These are phyloP conservation scores for Alopecurus myosuroides DNA, from an alignment of 176 grass and related monocot genomes.

Conservation along the genomic window DNA sequence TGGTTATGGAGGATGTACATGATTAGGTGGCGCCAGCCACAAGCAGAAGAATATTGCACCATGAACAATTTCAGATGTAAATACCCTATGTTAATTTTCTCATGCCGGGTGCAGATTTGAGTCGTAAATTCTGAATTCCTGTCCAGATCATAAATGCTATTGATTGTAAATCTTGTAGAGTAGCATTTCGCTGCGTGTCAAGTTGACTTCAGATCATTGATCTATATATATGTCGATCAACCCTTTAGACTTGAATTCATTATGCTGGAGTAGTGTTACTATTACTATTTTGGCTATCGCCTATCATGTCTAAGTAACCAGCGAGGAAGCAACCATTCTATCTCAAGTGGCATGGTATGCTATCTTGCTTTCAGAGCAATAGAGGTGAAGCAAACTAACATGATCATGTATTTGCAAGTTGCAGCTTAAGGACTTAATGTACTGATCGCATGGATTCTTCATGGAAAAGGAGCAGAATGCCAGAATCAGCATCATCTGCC, in stretches of 20 bases:
- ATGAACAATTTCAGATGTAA: slow-evolving; percentile 24
- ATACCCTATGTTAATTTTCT: slow-evolving; percentile 17
- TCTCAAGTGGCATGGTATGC: neutral
- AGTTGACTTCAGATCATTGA: slow-evolving; percentile 10
- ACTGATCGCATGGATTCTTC: neutral
- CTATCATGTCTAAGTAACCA: neutral
- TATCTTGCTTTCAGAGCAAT: neutral
- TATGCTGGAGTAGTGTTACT: neutral
- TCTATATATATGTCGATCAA: neutral
- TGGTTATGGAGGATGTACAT: slow-evolving; percentile 12
- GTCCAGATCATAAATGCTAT: neutral
- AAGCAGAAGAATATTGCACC: neutral
- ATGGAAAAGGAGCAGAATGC: neutral
- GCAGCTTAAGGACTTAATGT: neutral
- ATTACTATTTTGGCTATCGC: neutral
- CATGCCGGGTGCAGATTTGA: neutral
- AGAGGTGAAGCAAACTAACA: slow-evolving; percentile 2
- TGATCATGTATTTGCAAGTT: neutral
- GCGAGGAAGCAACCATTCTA: neutral
- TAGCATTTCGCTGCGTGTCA: neutral
- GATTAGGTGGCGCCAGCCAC: neutral
- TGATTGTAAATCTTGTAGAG: slow-evolving; percentile 19
- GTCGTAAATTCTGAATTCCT: neutral
- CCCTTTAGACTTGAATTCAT: neutral
- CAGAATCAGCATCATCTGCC: slow-evolving; percentile 26